These are phyloP conservation scores for Udeniomyces megalosporus DNA, from an alignment of 768 basidiomycete species.

Conservation along the genomic window DNA sequence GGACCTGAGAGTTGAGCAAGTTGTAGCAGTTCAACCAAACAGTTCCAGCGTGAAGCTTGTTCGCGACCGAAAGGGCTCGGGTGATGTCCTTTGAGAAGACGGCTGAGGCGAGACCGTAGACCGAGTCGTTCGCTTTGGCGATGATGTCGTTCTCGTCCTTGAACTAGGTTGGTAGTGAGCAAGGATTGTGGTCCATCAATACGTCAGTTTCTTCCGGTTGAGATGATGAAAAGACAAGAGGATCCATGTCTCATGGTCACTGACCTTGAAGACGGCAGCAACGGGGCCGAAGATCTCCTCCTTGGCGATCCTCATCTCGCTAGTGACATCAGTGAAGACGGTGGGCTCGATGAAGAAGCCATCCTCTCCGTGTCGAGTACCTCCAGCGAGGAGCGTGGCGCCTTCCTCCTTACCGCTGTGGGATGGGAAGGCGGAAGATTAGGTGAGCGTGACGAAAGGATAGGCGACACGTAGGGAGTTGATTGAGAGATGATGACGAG, in stretches of 20 bases:
- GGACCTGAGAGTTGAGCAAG: slow-evolving; percentile 58
- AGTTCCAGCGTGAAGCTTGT: slow-evolving; percentile 64
- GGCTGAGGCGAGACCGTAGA: slow-evolving; percentile 73
- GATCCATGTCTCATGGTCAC: too few relatives aligned
- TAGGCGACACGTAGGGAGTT: too few relatives aligned
- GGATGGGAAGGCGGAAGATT: too few relatives aligned
- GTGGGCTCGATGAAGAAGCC: slow-evolving; percentile 82
- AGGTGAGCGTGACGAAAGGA: too few relatives aligned
- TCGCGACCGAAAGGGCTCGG: slow-evolving; percentile 54
- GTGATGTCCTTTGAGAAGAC: slow-evolving; percentile 40
- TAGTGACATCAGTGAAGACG: slow-evolving; percentile 15
- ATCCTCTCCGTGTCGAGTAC: slow-evolving; percentile 45
- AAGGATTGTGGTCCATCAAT: too few relatives aligned
- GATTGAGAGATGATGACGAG: too few relatives aligned
- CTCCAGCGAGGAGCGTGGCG: slow-evolving; percentile 50
- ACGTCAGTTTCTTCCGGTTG: too few relatives aligned
- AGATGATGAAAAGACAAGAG: too few relatives aligned
- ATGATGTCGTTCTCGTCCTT: slow-evolving; percentile 73
- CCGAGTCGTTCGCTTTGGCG: slow-evolving; percentile 65
- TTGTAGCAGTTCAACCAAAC: slow-evolving; percentile 41
- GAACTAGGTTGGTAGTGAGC: slow-evolving; percentile 34
- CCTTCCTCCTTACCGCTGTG: slow-evolving; percentile 41
- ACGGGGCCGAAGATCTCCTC: slow-evolving; percentile 73
- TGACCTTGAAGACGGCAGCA: slow-evolving; percentile 47
- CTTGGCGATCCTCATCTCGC: slow-evolving; percentile 55